Evolutionary conservation across 108 stramenopile genomes (phyloP), one percentile per base, ranked within the genome.

Genomic region (Nitzschia inconspicua): DNA sequence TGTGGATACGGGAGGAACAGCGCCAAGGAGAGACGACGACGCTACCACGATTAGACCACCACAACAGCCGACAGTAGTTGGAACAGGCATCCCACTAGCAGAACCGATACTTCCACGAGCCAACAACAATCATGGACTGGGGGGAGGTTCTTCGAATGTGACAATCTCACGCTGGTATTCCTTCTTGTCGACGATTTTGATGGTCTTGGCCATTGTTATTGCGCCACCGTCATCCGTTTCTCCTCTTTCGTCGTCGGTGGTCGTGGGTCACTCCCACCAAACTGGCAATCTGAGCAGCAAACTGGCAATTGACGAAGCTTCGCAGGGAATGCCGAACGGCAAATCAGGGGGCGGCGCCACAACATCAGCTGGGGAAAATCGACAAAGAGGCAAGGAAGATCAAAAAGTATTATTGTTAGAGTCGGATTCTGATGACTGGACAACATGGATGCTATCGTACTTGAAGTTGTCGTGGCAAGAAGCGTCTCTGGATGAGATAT

Each of bases 111-210:
- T 7, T 6, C 11, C 16, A 11, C 8, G 22, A 4, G 11, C 5
- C 19, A 47, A 47, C 28, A 4, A 19, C 47, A 47, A 47, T 2
- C 22, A 6, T 7, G 3, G 24, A 1, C 10, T 9, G 44, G 24
- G 4, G 16, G 16, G 53, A 35, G 11, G 16, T 47, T 16, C 41
- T 39, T 25, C 61, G 22, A 50, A 18, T 27, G 9, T 31, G 34
- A 55, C 16, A 29, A 54, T 55, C 16, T 57, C 56, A 0, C 29
- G 31, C 25, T 18, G 44, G 43, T 69, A 69, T 46, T 61, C 51
- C 47, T 9, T 61, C 35, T 23, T 60, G 7, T 69, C 68, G 52
- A 41, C 59, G 7, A 10, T 69, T 4, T 28, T 59, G 39, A 60
- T 60, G 1, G 27, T 69, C 18, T 28, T 69, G 16, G 68, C 68